A percentile compares a stretch with the other conserved stretches of the same genome.
These are phyloP conservation scores for Syzygium aqueum DNA, from an alignment of 345 rosid genomes.

Conservation along the genomic window DNA sequence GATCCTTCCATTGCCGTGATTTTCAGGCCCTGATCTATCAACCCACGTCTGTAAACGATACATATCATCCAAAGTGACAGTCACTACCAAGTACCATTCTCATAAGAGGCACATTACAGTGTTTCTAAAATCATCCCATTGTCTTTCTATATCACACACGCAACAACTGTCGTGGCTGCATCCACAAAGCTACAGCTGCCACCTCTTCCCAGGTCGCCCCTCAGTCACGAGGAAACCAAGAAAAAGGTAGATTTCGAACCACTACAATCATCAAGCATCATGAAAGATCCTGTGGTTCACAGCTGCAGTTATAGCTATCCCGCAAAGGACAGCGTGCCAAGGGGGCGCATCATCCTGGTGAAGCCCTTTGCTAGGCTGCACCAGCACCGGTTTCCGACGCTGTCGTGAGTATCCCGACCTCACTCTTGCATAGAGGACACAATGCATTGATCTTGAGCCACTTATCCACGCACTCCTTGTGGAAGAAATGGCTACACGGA, in stretches of 20 bases:
- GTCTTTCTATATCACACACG: background rate
- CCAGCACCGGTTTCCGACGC: constrained; percentile 20
- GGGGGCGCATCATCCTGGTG: background rate
- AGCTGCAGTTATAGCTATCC: background rate
- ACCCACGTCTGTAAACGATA: background rate
- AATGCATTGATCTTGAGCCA: constrained; percentile 94
- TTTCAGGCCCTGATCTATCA: background rate
- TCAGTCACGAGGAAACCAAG: background rate
- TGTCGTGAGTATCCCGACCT: constrained; percentile 49
- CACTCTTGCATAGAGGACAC: constrained; percentile 94
- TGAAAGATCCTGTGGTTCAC: background rate
- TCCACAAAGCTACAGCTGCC: background rate
- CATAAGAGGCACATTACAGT: background rate
- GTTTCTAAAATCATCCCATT: background rate
- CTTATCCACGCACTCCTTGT: constrained; percentile 92
- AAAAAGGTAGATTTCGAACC: background rate
- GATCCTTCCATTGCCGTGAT: background rate
- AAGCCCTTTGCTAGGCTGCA: background rate
- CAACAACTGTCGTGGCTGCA: background rate
- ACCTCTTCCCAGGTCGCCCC: background rate
- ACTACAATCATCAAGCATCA: background rate
- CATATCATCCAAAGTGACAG: background rate
- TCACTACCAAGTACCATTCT: background rate
- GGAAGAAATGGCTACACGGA: constrained; percentile 81
- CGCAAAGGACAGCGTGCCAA: background rate